Base-by-base conservation (phyloP, 371 early-diverging fungal genomes). In the Rhizopus delemar region DNA sequence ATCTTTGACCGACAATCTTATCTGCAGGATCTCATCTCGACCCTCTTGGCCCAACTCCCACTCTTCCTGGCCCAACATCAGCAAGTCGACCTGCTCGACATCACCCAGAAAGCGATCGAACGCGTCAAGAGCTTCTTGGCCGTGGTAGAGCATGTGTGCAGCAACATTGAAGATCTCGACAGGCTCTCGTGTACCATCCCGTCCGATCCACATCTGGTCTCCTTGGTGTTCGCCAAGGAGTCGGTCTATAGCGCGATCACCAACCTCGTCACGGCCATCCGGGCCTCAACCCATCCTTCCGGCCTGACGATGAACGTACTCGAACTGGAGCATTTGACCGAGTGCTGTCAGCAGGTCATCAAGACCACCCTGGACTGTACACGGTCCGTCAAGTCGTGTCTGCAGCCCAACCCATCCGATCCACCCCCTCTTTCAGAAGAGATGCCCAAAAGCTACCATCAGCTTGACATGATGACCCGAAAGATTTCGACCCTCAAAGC, bases 201-300 rank as follows among this genome's bases (percentile, higher is more conserved):
- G 3, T 74, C 75, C 38, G 78, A 80, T 53, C 75, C 77, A 1
- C 70, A 69, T 43, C 48, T 77, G 33, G 73, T 77, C 5, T 60
- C 74, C 3, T 53, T 80, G 9, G 69, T 80, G 4, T 56, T 80
- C 31, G 65, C 75, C 48, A 80, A 80, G 50, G 81, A 80, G 51
- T 65, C 74, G 5, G 74, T 77, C 0, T 77, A 80, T 52, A 77
- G 73, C 28, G 72, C 80, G 28, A 77, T 76, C 39, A 80, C 80
- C 5, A 71, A 73, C 56, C 46, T 80, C 8, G 80, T 80, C 15
- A 77, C 80, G 2, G 71, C 75, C 8, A 74, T 77, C 8, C 63
- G 80, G 32, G 73, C 70, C 5, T 48, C 73, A 13, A 63, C 75
- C 1, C 69, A 68, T 3, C 70, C 71, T 41, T 66, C 39, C 16